Evolutionary conservation across 352 stramenopile genomes (phyloP).

Genomic region (Phytophthora fragariaefolia): DNA sequence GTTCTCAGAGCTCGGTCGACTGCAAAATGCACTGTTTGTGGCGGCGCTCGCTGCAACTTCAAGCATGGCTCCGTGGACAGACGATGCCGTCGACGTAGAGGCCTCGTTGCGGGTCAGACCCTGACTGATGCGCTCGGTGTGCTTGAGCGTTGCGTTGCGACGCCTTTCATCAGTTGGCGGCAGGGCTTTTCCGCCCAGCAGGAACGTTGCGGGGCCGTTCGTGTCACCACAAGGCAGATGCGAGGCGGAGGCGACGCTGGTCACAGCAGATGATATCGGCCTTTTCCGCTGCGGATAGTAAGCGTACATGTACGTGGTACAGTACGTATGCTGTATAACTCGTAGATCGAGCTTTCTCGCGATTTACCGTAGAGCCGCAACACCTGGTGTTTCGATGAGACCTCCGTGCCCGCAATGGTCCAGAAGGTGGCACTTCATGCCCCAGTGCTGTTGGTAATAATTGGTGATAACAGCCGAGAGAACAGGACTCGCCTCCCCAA

Average conservation of each 20-base stretch:
- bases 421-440: neutral
- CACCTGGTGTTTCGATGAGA: neutral
- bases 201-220: neutral
- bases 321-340: neutral
- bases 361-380: neutral
- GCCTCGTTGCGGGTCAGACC: constrained; percentile 5
- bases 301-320: too few species aligned
- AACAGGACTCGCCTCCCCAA: too few species aligned
- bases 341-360: too few species aligned
- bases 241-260: neutral
- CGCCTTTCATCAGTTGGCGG: constrained; percentile 20
- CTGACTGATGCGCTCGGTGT: neutral
- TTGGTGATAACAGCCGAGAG: neutral
- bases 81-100: constrained; percentile 11
- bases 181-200: constrained; percentile 23
- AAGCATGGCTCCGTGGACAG: constrained; percentile 32
- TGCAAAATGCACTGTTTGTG: constrained; percentile 6
- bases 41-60: constrained; percentile 29
- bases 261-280: neutral
- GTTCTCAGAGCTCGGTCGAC: neutral
- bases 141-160: neutral
- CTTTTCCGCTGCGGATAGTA: neutral
- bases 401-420: neutral
- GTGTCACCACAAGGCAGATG: neutral
- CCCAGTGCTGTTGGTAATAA: too few species aligned